Conservation (phyloP, 345 rosid genomes). For the Eucalyptus globulus region DNA sequence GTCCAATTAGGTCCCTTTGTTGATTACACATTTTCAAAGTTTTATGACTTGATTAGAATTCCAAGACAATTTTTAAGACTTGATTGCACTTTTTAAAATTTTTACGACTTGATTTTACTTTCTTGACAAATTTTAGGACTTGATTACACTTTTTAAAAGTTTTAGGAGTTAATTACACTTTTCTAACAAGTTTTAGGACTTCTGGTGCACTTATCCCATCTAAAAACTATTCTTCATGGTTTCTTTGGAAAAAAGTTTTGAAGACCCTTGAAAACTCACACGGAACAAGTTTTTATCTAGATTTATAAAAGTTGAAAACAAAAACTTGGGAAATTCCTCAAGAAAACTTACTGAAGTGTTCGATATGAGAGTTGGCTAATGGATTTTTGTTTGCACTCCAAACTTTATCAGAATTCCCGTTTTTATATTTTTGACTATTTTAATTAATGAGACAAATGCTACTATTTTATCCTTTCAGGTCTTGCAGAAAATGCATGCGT, state of each 20-base stretch:
- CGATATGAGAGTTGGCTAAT: background rate
- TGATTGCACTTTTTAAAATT: too few relatives aligned
- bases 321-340: background rate
- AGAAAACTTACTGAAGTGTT: background rate
- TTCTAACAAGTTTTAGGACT: too few relatives aligned
- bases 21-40: too few relatives aligned
- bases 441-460: background rate
- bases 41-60: too few relatives aligned
- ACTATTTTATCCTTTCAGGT: background rate
- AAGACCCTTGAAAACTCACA: background rate
- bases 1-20: too few relatives aligned
- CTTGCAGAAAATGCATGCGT: background rate
- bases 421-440: background rate
- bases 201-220: too few relatives aligned
- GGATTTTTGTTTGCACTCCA: background rate
- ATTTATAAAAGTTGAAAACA: background rate
- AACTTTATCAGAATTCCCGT: background rate
- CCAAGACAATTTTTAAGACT: rapidly evolving
- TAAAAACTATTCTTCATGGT: background rate
- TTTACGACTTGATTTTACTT: too few relatives aligned
- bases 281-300: background rate
- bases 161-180: too few relatives aligned
- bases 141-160: too few relatives aligned
- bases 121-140: too few relatives aligned
- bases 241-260: background rate